Evolutionary conservation across 2,329 filamentous ascomycete species (phyloP).

Genomic region (Phialocephala subalpina): DNA sequence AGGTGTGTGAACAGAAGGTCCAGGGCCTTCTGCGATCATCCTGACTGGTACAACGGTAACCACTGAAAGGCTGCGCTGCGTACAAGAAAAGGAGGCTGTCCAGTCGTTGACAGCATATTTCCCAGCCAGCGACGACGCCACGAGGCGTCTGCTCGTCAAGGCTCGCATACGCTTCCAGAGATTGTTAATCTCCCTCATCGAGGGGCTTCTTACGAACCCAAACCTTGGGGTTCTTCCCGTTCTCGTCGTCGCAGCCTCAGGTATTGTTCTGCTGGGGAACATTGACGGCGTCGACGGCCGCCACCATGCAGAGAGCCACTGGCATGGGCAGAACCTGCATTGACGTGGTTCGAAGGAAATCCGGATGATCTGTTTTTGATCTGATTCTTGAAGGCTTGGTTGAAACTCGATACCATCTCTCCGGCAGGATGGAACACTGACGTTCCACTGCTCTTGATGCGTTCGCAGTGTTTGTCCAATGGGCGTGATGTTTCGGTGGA

Average conservation of each 20-base stretch:
- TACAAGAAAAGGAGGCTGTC: background rate
- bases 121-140: background rate
- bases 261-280: background rate
- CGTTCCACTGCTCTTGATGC: slow-evolving; percentile 18
- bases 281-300: background rate
- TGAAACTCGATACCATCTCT: slow-evolving; percentile 29
- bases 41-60: slow-evolving; percentile 26
- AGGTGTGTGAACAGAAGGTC: slow-evolving; percentile 29
- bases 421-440: slow-evolving; percentile 31
- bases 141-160: slow-evolving; percentile 7
- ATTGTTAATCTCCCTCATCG: slow-evolving; percentile 11
- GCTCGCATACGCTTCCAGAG: background rate
- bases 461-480: slow-evolving; percentile 20
- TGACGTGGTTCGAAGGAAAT: slow-evolving; percentile 24
- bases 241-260: slow-evolving; percentile 1
- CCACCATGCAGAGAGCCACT: slow-evolving; percentile 4
- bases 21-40: slow-evolving; percentile 3
- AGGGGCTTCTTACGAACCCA: slow-evolving; percentile 2
- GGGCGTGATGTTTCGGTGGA: slow-evolving; percentile 11
- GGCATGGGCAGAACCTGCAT: slow-evolving; percentile 13
- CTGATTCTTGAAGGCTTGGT: slow-evolving; percentile 20
- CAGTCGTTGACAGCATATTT: background rate
- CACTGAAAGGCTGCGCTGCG: slow-evolving; percentile 21
- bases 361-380: slow-evolving; percentile 26
- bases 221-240: background rate